Conservation (phyloP, 345 rosid species). For the Citrus sinensis region DNA sequence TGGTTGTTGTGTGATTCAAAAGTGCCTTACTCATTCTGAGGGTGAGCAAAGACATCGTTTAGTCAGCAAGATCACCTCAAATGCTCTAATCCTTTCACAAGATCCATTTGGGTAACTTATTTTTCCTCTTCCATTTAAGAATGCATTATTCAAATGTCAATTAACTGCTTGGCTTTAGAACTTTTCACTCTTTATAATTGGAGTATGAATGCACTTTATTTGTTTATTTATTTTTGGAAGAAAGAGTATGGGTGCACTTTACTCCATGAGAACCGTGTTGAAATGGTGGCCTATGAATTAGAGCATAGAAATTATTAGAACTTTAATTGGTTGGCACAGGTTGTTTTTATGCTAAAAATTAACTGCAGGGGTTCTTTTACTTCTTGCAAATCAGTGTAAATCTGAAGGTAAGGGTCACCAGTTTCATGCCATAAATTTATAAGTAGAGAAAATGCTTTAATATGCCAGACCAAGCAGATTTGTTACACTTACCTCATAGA, state of each 20-base stretch:
- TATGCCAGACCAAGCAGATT: not conserved
- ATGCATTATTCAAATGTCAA: not conserved
- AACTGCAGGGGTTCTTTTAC: not conserved
- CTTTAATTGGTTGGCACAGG: not conserved
- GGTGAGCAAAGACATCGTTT: conserved; percentile 47
- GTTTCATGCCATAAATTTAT: not conserved
- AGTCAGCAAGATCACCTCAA: conserved; percentile 52
- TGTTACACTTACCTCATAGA: not conserved
- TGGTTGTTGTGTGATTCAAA: conserved; percentile 86
- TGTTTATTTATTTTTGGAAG: too few species aligned
- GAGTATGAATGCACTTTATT: not conserved
- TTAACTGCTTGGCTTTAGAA: conserved; percentile 1
- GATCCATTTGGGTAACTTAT: conserved; percentile 68
- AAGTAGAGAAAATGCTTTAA: not conserved
- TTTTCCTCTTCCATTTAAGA: not conserved
- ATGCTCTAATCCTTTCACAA: conserved; percentile 69
- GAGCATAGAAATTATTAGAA: not conserved
- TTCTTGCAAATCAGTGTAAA: not conserved
- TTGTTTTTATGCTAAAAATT: not conserved
- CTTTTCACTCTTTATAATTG: not conserved
- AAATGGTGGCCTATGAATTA: not conserved
- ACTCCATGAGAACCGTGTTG: not conserved
- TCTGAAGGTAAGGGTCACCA: not conserved
- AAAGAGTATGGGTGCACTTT: not conserved
- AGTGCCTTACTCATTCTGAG: conserved; percentile 50